phyloP scores from a whole-genome alignment of 2,329 filamentous ascomycete genomes.

The Seiridium unicorne region DNA sequence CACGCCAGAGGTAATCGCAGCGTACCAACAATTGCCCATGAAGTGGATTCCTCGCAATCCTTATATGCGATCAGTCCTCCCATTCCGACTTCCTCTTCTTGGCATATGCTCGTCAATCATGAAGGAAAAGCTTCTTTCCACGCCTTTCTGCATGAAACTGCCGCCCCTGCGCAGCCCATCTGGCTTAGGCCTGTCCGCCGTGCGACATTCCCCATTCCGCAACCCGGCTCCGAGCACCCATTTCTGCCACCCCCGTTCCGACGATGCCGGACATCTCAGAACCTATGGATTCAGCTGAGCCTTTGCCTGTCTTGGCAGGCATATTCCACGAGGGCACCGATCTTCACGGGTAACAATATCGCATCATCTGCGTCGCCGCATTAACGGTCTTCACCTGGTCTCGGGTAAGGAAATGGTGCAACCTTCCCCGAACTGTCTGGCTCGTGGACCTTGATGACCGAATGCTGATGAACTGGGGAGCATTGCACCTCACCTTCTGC shows the following conservation, averaged over 20 bases:
- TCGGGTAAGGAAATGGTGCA: not conserved
- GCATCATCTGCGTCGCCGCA: not conserved
- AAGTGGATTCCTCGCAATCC: not conserved
- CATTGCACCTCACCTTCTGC: not conserved
- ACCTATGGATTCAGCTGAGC: not conserved
- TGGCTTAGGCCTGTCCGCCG: not conserved
- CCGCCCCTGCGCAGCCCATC: not conserved
- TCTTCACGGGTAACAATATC: not conserved
- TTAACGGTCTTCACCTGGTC: not conserved
- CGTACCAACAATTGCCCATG: not conserved
- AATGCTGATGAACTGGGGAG: not conserved
- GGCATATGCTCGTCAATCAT: not conserved
- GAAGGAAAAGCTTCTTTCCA: not conserved
- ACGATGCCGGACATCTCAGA: not conserved
- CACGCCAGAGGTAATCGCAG: not conserved
- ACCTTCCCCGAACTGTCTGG: not conserved
- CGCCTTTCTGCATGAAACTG: not conserved
- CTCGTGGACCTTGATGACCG: not conserved
- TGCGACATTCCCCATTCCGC: not conserved
- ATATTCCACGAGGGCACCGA: not conserved
- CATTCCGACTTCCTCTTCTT: not conserved
- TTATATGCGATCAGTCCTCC: not conserved
- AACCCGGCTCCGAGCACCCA: not conserved
- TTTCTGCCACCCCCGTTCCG: not conserved
- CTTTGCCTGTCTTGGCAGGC: constrained; percentile 3